A percentile compares a stretch with the other conserved stretches of the same genome.
Conservation (phyloP, 2,329 filamentous ascomycete genomes). For the Plenodomus lindquistii region DNA sequence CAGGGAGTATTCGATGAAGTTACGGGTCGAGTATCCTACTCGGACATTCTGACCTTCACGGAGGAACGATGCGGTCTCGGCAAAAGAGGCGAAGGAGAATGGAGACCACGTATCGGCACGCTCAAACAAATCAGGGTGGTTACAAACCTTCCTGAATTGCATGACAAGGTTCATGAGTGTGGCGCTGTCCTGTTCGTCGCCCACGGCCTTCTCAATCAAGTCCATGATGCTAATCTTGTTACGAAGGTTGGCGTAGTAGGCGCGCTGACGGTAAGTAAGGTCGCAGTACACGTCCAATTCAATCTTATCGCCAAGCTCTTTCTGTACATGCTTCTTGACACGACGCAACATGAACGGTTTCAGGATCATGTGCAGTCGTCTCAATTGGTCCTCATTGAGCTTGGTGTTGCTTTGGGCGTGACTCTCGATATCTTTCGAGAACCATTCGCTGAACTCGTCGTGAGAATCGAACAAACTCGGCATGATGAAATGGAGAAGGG, state of each 20-base stretch:
- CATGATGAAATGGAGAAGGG: conserved; percentile 98
- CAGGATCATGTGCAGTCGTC: conserved; percentile 96
- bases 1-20: conserved; percentile 79
- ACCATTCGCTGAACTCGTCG: conserved; percentile 92
- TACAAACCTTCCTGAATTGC: conserved; percentile 99
- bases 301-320: conserved; percentile 98
- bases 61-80: conserved; percentile 92
- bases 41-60: conserved; percentile 81
- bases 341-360: conserved; percentile 99
- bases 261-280: conserved; percentile 92
- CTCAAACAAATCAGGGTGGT: conserved; percentile 96
- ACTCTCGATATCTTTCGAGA: conserved; percentile 94
- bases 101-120: conserved; percentile 89
- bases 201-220: conserved; percentile 93
- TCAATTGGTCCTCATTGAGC: conserved; percentile 95
- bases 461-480: conserved; percentile 96
- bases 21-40: conserved; percentile 86
- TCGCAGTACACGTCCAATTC: conserved; percentile 96
- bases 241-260: conserved; percentile 87
- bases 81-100: conserved; percentile 81
- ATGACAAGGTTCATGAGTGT: conserved; percentile 99
- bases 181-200: conserved; percentile 91
- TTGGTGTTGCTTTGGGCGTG: conserved; percentile 99
- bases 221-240: conserved; percentile 99
- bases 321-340: conserved; percentile 99